Percentiles rank a stretch among this genome's conserved stretches.
Evolutionary conservation across 331 rosid species (phyloP).

Genomic region (Rosa hybrid): DNA sequence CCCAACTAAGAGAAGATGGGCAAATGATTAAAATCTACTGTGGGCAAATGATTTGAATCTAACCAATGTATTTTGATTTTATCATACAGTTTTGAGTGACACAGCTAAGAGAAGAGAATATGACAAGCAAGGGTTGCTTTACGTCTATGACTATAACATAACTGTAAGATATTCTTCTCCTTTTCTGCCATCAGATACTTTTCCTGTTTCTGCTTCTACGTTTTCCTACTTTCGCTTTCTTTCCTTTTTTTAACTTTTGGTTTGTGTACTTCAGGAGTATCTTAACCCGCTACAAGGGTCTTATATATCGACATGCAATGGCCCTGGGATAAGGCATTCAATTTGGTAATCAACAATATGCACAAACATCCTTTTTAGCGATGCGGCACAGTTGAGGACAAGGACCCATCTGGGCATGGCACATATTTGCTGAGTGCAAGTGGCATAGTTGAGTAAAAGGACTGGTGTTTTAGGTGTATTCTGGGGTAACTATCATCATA

Average conservation of each 20-base stretch:
- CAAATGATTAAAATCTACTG: neutral
- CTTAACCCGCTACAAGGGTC: slow-evolving; percentile 92
- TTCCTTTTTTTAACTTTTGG: neutral
- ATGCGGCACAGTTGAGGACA: slow-evolving; percentile 27
- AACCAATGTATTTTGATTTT: slow-evolving; percentile 26
- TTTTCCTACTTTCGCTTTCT: neutral
- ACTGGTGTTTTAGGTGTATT: slow-evolving; percentile 33
- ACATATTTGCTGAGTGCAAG: slow-evolving; percentile 16
- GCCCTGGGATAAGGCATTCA: slow-evolving; percentile 88
- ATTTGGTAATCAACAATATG: slow-evolving; percentile 52
- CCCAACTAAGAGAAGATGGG: neutral
- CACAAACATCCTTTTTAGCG: slow-evolving; percentile 26
- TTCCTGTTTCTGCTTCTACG: slow-evolving; percentile 1
- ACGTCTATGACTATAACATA: slow-evolving; percentile 70
- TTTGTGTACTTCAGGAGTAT: slow-evolving; percentile 66
- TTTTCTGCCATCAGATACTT: neutral
- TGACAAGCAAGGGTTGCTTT: slow-evolving; percentile 78
- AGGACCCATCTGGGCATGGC: slow-evolving; percentile 13
- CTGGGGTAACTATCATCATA: slow-evolving; percentile 28
- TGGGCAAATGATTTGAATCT: slow-evolving; percentile 31
- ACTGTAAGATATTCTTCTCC: slow-evolving; percentile 56
- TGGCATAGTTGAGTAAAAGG: slow-evolving; percentile 25
- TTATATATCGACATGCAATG: slow-evolving; percentile 95
- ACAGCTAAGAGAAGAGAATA: slow-evolving; percentile 83
- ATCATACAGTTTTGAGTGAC: slow-evolving; percentile 81